Base-by-base conservation (phyloP, 2,329 filamentous ascomycete species). In the Cercospora zeae-maydis region DNA sequence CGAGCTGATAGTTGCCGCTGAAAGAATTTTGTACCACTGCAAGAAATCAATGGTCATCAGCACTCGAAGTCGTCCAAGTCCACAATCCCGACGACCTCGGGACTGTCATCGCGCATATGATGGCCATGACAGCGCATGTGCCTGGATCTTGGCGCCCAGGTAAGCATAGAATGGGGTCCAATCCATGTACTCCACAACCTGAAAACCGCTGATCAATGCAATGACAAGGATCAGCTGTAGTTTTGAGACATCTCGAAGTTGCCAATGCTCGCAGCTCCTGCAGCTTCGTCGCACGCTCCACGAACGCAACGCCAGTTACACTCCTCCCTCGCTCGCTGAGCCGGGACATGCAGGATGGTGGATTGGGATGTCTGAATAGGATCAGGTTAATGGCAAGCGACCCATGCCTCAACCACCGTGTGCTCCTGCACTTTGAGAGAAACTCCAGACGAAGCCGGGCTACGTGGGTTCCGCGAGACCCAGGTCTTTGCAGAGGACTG, bases 21-120 rank as follows among this genome's bases (percentile, higher is more conserved):
- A n/a, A 34, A 59, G 58, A 13, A 59, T 24, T 59, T 59, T 33
- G 49, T 59, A 37, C 58, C 58, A 34, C 47, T 59, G 10, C 49
- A 59, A 39, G 58, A 59, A 3, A 53, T 59, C 3, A 1, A n/a
- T 34, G 30, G 4, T 30, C 37, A 39, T n/a, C 24, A 42, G 37
- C 27, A 45, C 11, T 56, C 55, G 37, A 58, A 58, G 39, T 33
- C 36, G 27, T 14, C 27, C 7, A 33, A 47, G n/a, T 58, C 55
- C 37, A 56, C 34, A 6, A 37, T 58, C 7, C 19, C 55, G 27
- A 13, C 47, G 24, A 24, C 30, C n/a, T 47, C 36, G 55, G 37
- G 47, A 27, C 34, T 45, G 4, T 53, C 49, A 34, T 53, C 49
- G n/a, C 49, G 14, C 49, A 53, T 34, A 33, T 53, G 8, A 19